Percentiles rank a stretch among this genome's conserved stretches.
Evolutionary conservation across 2,329 filamentous ascomycete genomes (phyloP).

Genomic region (Fusarium sp.): DNA sequence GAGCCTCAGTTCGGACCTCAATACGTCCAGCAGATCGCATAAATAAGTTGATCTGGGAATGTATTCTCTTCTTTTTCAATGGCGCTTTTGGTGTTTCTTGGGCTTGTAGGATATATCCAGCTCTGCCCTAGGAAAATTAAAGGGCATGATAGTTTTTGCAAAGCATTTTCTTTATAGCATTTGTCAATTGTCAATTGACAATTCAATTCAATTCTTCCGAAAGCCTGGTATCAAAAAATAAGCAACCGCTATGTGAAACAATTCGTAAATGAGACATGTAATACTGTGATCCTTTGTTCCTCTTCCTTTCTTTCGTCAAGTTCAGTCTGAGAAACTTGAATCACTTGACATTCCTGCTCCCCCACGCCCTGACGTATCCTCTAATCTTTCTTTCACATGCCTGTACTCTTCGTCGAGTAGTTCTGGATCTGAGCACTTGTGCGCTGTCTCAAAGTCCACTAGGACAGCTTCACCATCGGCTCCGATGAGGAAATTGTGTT

Average conservation of each 20-base stretch:
- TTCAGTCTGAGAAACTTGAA: slow-evolving; percentile 43
- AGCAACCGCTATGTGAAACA: slow-evolving; percentile 1
- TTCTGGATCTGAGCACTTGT: slow-evolving; percentile 40
- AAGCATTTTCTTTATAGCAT: slow-evolving; percentile 14
- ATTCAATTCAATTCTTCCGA: slow-evolving; percentile 7
- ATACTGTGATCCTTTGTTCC: slow-evolving; percentile 6
- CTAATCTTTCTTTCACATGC: slow-evolving; percentile 37
- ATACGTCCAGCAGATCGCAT: slow-evolving; percentile 51
- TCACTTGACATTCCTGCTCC: slow-evolving; percentile 45
- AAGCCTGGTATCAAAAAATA: slow-evolving; percentile 31
- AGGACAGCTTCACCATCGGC: slow-evolving; percentile 44
- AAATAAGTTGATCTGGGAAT: background rate
- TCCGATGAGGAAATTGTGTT: slow-evolving; percentile 50
- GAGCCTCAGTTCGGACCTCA: slow-evolving; percentile 47
- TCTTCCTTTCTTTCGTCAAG: background rate
- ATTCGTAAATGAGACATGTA: slow-evolving; percentile 11
- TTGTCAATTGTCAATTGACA: slow-evolving; percentile 25
- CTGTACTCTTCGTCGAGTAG: slow-evolving; percentile 44
- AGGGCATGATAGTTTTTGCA: slow-evolving; percentile 8
- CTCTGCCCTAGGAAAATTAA: slow-evolving; percentile 1
- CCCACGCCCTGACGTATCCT: slow-evolving; percentile 43
- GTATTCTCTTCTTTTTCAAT: background rate
- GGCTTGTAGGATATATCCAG: slow-evolving; percentile 22
- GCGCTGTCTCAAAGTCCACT: slow-evolving; percentile 51
- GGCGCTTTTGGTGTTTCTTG: slow-evolving; percentile 37